phyloP scores from a whole-genome alignment of 2,329 filamentous ascomycete species.

The Claviceps spartinae region DNA sequence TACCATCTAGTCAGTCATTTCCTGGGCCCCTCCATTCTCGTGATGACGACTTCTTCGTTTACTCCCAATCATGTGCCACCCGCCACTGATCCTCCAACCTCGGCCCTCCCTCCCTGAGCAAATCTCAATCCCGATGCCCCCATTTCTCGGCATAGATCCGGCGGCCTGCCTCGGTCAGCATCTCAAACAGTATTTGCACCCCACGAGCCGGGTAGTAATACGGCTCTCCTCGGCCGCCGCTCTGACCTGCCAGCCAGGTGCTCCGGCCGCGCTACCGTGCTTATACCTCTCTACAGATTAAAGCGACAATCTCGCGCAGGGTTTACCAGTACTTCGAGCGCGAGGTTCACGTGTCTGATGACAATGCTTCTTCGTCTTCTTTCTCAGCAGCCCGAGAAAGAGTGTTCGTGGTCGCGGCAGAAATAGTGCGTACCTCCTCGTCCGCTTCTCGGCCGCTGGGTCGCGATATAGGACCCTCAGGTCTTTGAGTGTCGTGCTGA shows the following conservation, averaged over 20 bases:
- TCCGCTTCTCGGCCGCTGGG: conserved; percentile 17
- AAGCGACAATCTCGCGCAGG: conserved; percentile 12
- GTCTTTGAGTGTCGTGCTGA: conserved; percentile 31
- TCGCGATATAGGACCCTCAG: conserved; percentile 32
- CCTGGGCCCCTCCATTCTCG: too few relatives aligned
- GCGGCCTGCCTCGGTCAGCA: conserved; percentile 32
- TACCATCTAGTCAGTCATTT: too few relatives aligned
- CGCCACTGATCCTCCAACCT: conserved; percentile 31
- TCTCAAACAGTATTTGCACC: conserved; percentile 27
- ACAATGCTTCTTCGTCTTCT: neutral
- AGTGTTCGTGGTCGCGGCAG: neutral
- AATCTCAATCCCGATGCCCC: conserved; percentile 31
- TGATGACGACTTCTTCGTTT: neutral
- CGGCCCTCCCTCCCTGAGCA: conserved; percentile 22
- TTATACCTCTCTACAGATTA: conserved; percentile 28
- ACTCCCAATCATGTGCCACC: neutral
- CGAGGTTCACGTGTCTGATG: neutral
- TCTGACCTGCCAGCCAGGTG: conserved; percentile 38
- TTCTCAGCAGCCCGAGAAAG: neutral
- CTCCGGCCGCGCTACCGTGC: conserved; percentile 29
- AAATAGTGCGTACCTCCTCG: neutral
- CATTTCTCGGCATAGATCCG: conserved; percentile 29
- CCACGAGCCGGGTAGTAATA: conserved; percentile 36
- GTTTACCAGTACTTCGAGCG: conserved; percentile 8
- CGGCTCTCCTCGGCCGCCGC: conserved; percentile 37